Evolutionary conservation across 768 basidiomycete species (phyloP).

Genomic region (Amanita rimosa): DNA sequence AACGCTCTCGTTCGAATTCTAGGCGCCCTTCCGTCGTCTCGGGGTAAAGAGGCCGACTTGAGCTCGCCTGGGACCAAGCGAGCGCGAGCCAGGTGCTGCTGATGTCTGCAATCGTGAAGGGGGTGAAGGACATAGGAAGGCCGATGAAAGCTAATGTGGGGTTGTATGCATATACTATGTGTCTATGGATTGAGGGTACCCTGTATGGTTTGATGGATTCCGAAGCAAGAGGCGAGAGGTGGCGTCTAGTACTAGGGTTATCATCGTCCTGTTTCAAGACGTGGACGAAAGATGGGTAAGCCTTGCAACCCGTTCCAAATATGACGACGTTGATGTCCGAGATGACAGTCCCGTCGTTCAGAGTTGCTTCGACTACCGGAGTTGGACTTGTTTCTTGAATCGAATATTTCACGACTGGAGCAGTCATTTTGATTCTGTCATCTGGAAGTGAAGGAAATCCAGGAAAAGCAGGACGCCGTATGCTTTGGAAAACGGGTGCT

Average conservation of each 20-base stretch:
- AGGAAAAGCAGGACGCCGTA: constrained; percentile 27
- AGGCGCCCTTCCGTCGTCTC: constrained; percentile 10
- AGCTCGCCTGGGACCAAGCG: constrained; percentile 18
- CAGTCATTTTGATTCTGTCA: constrained; percentile 29
- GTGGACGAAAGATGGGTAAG: constrained; percentile 28
- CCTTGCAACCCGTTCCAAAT: constrained; percentile 36
- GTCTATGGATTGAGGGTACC: constrained; percentile 31
- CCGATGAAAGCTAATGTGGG: constrained; percentile 37
- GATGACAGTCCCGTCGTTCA: constrained; percentile 27
- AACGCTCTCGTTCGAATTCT: neutral
- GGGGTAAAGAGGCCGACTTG: constrained; percentile 19
- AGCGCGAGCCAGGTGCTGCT: constrained; percentile 37
- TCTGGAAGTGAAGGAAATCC: constrained; percentile 30
- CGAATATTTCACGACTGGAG: constrained; percentile 25
- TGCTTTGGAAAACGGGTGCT: constrained; percentile 34
- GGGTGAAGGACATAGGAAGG: constrained; percentile 29
- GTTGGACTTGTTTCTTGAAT: constrained; percentile 11
- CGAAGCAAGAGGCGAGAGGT: constrained; percentile 18
- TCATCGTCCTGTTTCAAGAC: constrained; percentile 13
- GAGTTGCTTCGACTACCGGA: constrained; percentile 17
- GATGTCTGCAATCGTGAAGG: constrained; percentile 37
- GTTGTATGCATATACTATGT: constrained; percentile 35
- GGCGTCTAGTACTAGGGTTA: neutral
- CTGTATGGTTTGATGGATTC: constrained; percentile 20
- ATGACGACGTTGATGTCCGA: constrained; percentile 30